phyloP scores from a whole-genome alignment of 139 green algal genomes.

The Chlorella sorokiniana region DNA sequence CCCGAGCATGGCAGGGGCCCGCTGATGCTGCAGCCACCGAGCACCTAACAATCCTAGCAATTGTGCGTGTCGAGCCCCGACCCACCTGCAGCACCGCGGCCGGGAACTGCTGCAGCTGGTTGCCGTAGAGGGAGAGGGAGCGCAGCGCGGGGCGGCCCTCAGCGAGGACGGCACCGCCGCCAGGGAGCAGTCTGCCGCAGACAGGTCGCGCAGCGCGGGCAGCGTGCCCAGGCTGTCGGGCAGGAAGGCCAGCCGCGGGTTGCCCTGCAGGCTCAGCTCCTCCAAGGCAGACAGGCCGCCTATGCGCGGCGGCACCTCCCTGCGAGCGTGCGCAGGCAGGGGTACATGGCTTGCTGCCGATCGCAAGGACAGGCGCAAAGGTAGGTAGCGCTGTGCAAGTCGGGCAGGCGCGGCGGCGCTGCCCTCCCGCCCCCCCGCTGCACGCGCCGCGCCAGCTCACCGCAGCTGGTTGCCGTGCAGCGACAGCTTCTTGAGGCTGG shows the following conservation, averaged over 20 bases:
- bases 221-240: constrained; percentile 43
- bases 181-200: constrained; percentile 57
- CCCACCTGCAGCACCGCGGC: constrained; percentile 28
- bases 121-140: constrained; percentile 53
- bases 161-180: constrained; percentile 27
- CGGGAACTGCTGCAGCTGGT: constrained; percentile 46
- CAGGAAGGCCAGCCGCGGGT: constrained; percentile 54
- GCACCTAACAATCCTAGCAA: no score
- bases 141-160: constrained; percentile 27
- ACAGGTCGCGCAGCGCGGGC: constrained; percentile 50
- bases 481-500: constrained; percentile 52
- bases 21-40: no score
- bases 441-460: no score
- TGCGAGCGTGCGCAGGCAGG: background rate
- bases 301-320: constrained; percentile 47
- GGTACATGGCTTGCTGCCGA: background rate
- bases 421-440: no score
- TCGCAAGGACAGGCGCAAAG: background rate
- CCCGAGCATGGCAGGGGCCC: no score
- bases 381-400: background rate
- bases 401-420: background rate
- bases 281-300: constrained; percentile 41
- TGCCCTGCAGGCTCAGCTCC: constrained; percentile 71
- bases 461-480: constrained; percentile 64
- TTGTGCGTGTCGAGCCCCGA: no score